Conservation (phyloP, 495 filamentous ascomycete genomes). For the Mycothermus thermophilus region DNA sequence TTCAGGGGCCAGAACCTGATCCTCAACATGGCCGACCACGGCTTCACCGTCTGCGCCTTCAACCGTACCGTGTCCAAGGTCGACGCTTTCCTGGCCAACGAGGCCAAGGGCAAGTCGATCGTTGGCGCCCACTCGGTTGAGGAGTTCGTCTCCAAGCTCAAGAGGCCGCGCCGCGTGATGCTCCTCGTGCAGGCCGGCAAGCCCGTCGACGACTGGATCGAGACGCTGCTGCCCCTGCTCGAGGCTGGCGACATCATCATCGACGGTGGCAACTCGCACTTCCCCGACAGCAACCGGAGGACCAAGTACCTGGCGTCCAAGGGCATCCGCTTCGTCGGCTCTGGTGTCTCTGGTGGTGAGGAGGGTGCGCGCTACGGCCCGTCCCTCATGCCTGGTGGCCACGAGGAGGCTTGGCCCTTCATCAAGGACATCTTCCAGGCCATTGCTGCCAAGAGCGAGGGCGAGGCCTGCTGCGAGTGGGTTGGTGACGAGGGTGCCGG, state of each 20-base stretch:
- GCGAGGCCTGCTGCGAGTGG: conserved; percentile 97
- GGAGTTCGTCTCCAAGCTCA: conserved; percentile 90
- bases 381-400: conserved; percentile 95
- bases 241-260: conserved; percentile 97
- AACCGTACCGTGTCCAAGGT: conserved; percentile 98
- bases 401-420: conserved; percentile 94
- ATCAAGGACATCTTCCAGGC: conserved; percentile 99
- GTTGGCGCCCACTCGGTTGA: conserved; percentile 85
- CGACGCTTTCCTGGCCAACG: conserved; percentile 84
- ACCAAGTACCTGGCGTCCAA: conserved; percentile 70
- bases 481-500: conserved; percentile 97
- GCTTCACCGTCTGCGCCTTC: conserved; percentile 90
- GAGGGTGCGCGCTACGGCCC: conserved; percentile 96
- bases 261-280: conserved; percentile 98
- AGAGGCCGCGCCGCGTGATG: conserved; percentile 93
- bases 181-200: conserved; percentile 95
- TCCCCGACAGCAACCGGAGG: conserved; percentile 95
- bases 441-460: conserved; percentile 92
- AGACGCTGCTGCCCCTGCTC: conserved; percentile 76
- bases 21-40: conserved; percentile 92
- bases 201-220: conserved; percentile 97
- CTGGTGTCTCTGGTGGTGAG: conserved; percentile 97
- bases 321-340: conserved; percentile 90
- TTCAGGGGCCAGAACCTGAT: conserved; percentile 85
- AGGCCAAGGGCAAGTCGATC: conserved; percentile 89